phyloP scores from a whole-genome alignment of 2,329 filamentous ascomycete genomes.

The Dothideomycetes sp. region DNA sequence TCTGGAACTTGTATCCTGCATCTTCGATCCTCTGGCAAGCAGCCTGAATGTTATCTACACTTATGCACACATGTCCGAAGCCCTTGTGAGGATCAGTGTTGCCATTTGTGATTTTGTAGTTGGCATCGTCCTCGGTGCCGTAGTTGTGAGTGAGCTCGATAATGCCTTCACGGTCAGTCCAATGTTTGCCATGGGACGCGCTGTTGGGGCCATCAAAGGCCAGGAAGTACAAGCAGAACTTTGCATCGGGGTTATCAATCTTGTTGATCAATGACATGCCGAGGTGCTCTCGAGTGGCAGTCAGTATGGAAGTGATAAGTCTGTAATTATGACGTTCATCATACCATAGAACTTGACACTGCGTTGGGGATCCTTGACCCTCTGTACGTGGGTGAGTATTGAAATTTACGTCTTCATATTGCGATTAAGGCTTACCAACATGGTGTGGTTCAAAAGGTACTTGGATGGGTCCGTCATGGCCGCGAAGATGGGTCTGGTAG shows the following conservation, averaged over 20 bases:
- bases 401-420: too few species aligned
- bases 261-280: slow-evolving; percentile 78
- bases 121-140: slow-evolving; percentile 75
- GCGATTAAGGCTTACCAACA: too few species aligned
- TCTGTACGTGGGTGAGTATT: too few species aligned
- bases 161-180: slow-evolving; percentile 63
- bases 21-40: slow-evolving; percentile 84
- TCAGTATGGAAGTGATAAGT: too few species aligned
- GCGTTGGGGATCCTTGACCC: slow-evolving; percentile 80
- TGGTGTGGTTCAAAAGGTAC: slow-evolving; percentile 56
- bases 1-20: slow-evolving; percentile 87
- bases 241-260: slow-evolving; percentile 71
- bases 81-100: slow-evolving; percentile 80
- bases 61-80: slow-evolving; percentile 76
- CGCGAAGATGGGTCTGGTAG: slow-evolving; percentile 1
- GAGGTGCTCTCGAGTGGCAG: slow-evolving; percentile 88
- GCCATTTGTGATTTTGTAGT: slow-evolving; percentile 75
- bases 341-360: slow-evolving; percentile 78
- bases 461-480: slow-evolving; percentile 46
- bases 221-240: slow-evolving; percentile 93
- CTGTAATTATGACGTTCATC: too few species aligned
- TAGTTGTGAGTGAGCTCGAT: slow-evolving; percentile 80
- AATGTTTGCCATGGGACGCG: slow-evolving; percentile 61
- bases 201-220: slow-evolving; percentile 72
- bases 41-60: slow-evolving; percentile 59